phyloP scores from a whole-genome alignment of 2,329 filamentous ascomycete genomes.

The Aureobasidium sp. region DNA sequence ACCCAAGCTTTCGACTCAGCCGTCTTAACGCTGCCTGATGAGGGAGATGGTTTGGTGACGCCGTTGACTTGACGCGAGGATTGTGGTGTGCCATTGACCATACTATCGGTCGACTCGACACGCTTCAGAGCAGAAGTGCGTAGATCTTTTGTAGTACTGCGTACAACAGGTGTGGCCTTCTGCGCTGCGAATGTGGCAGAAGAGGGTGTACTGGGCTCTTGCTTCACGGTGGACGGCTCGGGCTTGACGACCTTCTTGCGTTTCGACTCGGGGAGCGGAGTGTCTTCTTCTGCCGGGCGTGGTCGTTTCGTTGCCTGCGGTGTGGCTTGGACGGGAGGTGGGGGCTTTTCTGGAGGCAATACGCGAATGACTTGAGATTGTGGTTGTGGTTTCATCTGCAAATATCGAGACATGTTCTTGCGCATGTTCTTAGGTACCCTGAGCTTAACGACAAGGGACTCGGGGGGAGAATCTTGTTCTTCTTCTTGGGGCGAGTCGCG shows the following conservation, averaged over 20 bases:
- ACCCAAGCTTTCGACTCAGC: slow-evolving; percentile 28
- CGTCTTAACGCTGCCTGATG: slow-evolving; percentile 18
- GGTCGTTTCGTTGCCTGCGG: slow-evolving; percentile 7
- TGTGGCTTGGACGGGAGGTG: not conserved
- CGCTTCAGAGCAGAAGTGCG: slow-evolving; percentile 17
- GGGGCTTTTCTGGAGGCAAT: slow-evolving; percentile 2
- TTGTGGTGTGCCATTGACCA: slow-evolving; percentile 7
- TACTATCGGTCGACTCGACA: slow-evolving; percentile 12
- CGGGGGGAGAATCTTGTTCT: not conserved
- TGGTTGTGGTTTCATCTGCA: slow-evolving; percentile 9
- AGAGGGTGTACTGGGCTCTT: not conserved
- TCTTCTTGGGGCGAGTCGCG: slow-evolving; percentile 7
- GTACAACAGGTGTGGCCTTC: slow-evolving; percentile 18
- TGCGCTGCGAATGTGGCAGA: not conserved
- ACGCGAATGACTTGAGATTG: not conserved
- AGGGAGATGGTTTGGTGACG: slow-evolving; percentile 15
- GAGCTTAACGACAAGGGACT: slow-evolving; percentile 6
- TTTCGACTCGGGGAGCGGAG: slow-evolving; percentile 18
- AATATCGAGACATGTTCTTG: slow-evolving; percentile 4
- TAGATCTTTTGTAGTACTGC: slow-evolving; percentile 20
- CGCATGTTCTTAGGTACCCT: slow-evolving; percentile 13
- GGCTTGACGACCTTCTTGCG: slow-evolving; percentile 17
- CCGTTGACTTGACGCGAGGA: slow-evolving; percentile 11
- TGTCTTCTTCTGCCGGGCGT: slow-evolving; percentile 10
- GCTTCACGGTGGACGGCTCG: not conserved